Base-by-base conservation (phyloP, 2,329 filamentous ascomycete genomes). In the Stagonosporopsis cucurbitacearum region DNA sequence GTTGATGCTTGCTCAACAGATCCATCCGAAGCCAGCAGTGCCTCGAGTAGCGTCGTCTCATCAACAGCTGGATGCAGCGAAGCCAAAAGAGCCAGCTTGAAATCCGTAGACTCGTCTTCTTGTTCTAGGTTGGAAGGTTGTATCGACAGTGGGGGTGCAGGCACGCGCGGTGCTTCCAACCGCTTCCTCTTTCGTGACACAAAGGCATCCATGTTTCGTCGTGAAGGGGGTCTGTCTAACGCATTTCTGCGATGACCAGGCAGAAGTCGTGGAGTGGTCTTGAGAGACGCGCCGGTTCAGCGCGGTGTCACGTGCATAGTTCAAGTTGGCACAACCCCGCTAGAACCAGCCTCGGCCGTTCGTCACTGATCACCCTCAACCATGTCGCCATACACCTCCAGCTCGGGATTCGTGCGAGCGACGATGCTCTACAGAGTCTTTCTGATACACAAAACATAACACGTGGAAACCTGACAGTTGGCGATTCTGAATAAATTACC, bases 61-160 rank as follows among this genome's bases (percentile, higher is more conserved):
- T 86, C 81, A 4, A 87, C 62, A 0, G 80, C 71, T 0, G 90
- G 86, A 62, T 92, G 84, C 0, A 97, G 77, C 0, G 95, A 98
- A 2, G 88, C 84, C 3, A 99, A 79, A 1, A 96, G 80, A 1
- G 92, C 92, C 13, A 99, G 78, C 70, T 97, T 98, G 66, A 96
- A 81, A 60, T 98, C 95, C 0, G 95, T 99, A 1, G 90, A 88
- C 42, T 96, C 90, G 15, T 92, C 86, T 15, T 86, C 84, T 4
- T 62, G 63, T 7, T 58, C 54, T 26, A 45, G 32, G 12, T 47
- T 23, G 15, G 35, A 20, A 28, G 36, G 33, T 26, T 25, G 23
- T 36, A 43, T 12, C 17, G 22, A 5, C 23, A 39, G 39, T 22
- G 59, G 36, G 35, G 39, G 42, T 15, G 17, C 20, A 15, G 23